phyloP scores from a whole-genome alignment of 2,329 filamentous ascomycete genomes.

The Cercospora nicotianae region DNA sequence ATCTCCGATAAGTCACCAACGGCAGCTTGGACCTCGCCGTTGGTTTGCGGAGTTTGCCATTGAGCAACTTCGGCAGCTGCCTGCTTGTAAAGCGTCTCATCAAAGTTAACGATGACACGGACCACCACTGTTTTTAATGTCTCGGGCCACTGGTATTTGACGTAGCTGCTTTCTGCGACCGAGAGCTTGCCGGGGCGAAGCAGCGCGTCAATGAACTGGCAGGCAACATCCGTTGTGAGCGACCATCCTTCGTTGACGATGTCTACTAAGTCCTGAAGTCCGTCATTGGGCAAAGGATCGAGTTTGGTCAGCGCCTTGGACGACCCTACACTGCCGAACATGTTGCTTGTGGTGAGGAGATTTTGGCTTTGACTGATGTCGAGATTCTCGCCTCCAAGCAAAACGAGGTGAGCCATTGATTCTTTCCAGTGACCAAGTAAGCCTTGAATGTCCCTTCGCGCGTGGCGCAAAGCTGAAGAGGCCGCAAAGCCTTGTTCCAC shows the following conservation, averaged over 20 bases:
- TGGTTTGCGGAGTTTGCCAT: neutral
- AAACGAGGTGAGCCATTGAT: slow-evolving; percentile 30
- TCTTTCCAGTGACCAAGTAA: slow-evolving; percentile 37
- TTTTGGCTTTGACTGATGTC: slow-evolving; percentile 26
- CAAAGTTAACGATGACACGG: slow-evolving; percentile 54
- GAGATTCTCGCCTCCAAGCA: slow-evolving; percentile 32
- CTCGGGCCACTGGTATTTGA: slow-evolving; percentile 56
- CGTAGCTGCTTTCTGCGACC: slow-evolving; percentile 46
- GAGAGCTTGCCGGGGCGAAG: slow-evolving; percentile 45
- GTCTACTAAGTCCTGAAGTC: slow-evolving; percentile 45
- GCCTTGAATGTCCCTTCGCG: slow-evolving; percentile 28
- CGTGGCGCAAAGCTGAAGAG: slow-evolving; percentile 21
- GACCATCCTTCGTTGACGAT: slow-evolving; percentile 50
- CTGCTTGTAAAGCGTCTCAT: slow-evolving; percentile 52
- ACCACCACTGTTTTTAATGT: slow-evolving; percentile 57
- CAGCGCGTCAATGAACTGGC: slow-evolving; percentile 55
- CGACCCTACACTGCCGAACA: slow-evolving; percentile 18
- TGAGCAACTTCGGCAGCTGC: slow-evolving; percentile 18
- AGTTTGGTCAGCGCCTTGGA: slow-evolving; percentile 23
- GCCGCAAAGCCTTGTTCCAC: neutral
- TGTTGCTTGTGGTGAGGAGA: slow-evolving; percentile 16
- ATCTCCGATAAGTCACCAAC: slow-evolving; percentile 49
- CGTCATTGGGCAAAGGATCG: slow-evolving; percentile 34
- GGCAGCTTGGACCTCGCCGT: neutral
- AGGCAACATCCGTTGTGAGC: slow-evolving; percentile 54